Conservation (phyloP, 495 filamentous ascomycete species). For the Penicillium nucicola region DNA sequence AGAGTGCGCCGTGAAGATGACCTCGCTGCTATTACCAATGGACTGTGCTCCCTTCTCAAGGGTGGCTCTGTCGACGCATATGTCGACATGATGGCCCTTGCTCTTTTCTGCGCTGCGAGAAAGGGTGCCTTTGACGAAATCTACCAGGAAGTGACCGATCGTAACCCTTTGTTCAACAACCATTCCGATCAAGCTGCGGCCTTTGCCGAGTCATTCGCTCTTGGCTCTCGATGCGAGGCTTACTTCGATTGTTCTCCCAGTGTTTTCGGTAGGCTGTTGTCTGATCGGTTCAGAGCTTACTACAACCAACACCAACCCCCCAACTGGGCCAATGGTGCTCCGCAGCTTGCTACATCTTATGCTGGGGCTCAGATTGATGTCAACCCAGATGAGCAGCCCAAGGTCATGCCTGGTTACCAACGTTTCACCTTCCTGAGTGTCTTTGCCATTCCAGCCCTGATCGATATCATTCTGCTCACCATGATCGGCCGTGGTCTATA, state of each 20-base stretch:
- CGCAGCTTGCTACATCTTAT: constrained; percentile 49
- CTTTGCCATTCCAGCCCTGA: constrained; percentile 57
- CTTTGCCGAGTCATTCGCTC: constrained; percentile 59
- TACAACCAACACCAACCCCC: constrained; percentile 51
- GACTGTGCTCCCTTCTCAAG: constrained; percentile 34
- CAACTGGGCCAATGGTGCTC: constrained; percentile 47
- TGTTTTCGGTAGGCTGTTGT: constrained; percentile 53
- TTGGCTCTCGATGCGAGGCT: constrained; percentile 58
- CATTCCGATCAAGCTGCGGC: constrained; percentile 57
- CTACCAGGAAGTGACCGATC: constrained; percentile 56
- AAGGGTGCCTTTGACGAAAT: constrained; percentile 58
- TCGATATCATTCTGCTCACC: constrained; percentile 57
- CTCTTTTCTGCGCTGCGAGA: constrained; percentile 54
- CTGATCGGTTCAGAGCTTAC: constrained; percentile 47
- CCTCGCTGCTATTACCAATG: constrained; percentile 38
- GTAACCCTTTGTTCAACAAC: constrained; percentile 56
- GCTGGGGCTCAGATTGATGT: constrained; percentile 56
- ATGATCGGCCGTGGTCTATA: constrained; percentile 57
- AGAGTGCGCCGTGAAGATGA: constrained; percentile 37
- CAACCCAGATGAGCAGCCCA: constrained; percentile 44
- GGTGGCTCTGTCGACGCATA: constrained; percentile 42
- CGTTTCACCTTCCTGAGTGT: constrained; percentile 57
- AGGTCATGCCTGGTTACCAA: constrained; percentile 46
- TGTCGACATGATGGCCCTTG: constrained; percentile 50
- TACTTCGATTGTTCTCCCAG: constrained; percentile 57